Evolutionary conservation across 2,329 filamentous ascomycete genomes (phyloP).

Genomic region (Neofusicoccum kwambonambiense): DNA sequence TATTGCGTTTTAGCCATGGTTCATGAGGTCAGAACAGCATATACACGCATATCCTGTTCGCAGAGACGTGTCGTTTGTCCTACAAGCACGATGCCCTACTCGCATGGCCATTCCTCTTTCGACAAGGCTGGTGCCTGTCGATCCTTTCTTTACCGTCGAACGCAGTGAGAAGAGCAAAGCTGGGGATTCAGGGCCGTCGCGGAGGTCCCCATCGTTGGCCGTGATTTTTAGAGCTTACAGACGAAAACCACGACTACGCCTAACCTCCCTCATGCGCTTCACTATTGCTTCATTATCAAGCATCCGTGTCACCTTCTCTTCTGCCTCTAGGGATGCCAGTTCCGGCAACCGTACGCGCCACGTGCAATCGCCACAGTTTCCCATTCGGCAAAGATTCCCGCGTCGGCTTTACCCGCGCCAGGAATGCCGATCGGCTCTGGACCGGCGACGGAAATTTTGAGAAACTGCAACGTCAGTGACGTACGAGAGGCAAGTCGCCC

Average conservation of each 20-base stretch:
- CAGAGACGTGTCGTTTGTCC: background rate
- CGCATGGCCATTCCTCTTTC: background rate
- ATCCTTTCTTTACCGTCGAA: background rate
- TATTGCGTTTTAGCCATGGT: no score
- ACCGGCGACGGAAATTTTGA: background rate
- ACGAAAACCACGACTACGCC: no score
- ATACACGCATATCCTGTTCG: background rate
- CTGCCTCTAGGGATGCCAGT: background rate
- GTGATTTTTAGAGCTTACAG: no score
- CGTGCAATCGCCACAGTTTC: slow-evolving; percentile 10
- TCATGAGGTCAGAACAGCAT: no score
- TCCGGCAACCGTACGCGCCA: background rate
- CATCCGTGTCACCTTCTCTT: no score
- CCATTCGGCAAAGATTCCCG: background rate
- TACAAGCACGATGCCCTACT: background rate
- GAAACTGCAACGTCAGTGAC: background rate
- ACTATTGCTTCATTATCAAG: no score
- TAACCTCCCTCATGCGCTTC: no score
- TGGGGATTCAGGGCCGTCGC: background rate
- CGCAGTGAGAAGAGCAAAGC: background rate
- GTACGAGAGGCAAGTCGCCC: background rate
- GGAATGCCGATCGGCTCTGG: background rate
- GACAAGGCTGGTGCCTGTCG: background rate
- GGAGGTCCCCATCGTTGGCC: background rate
- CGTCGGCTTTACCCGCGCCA: background rate